These are phyloP conservation scores for Tetrapisispora taiwanensis DNA, from an alignment of 805 yeast genomes.

Conservation along the genomic window DNA sequence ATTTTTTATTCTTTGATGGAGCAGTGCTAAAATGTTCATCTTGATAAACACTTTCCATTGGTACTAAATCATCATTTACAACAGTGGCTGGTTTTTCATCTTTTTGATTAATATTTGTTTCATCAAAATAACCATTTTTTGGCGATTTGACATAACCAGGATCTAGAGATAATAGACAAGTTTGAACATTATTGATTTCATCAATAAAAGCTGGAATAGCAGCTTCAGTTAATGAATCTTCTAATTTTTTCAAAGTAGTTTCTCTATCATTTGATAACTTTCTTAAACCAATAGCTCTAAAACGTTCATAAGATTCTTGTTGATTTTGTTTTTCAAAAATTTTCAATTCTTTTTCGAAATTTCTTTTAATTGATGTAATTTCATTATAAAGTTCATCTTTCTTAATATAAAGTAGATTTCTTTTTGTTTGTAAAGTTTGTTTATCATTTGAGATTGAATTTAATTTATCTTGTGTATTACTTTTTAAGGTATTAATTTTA, in stretches of 20 bases:
- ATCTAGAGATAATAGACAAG: conserved; percentile 61
- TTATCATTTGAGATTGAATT: conserved; percentile 38
- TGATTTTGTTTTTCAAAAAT: conserved; percentile 56
- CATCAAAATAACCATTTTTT: conserved; percentile 16
- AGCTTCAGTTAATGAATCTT: conserved; percentile 58
- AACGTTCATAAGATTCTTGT: conserved; percentile 60
- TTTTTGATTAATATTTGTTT: neutral
- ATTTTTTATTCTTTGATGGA: conserved; percentile 39
- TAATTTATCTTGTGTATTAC: neutral
- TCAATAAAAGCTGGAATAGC: conserved; percentile 68
- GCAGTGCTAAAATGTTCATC: conserved; percentile 20
- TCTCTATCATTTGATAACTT: conserved; percentile 38
- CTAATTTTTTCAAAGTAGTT: conserved; percentile 48
- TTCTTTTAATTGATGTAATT: conserved; percentile 55
- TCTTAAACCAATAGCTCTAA: conserved; percentile 38
- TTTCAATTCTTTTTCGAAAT: conserved; percentile 61
- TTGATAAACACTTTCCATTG: conserved; percentile 34
- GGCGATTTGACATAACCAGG: conserved; percentile 57
- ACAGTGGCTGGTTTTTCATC: conserved; percentile 25
- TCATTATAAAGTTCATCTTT: conserved; percentile 55
- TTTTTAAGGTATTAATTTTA: neutral
- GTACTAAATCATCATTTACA: conserved; percentile 47
- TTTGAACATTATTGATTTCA: conserved; percentile 66
- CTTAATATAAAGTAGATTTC: conserved; percentile 52
- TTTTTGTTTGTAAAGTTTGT: conserved; percentile 48